These are phyloP conservation scores for Glycine latifolia DNA, from an alignment of 306 rosid species.

Conservation along the genomic window DNA sequence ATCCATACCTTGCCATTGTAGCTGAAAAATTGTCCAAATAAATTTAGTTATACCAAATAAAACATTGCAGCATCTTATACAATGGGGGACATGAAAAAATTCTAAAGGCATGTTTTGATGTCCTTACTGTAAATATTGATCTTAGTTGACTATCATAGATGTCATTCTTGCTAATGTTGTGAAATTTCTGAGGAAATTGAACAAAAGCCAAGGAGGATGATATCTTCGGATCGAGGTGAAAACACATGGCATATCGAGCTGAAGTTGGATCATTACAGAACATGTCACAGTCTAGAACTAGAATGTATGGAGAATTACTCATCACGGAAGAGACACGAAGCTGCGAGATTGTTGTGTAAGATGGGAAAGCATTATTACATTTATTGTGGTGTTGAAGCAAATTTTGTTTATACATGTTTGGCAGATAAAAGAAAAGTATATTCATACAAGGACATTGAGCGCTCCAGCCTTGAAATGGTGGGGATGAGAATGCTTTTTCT, in stretches of 20 bases:
- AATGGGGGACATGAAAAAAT: not conserved
- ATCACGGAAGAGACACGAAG: conserved; percentile 70
- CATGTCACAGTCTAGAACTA: conserved; percentile 86
- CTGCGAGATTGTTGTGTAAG: conserved; percentile 49
- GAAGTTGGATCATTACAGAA: conserved; percentile 72
- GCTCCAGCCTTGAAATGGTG: conserved; percentile 88
- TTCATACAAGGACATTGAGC: conserved; percentile 68
- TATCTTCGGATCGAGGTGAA: conserved; percentile 72
- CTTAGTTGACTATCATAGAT: conserved; percentile 70
- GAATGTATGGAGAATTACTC: conserved; percentile 72
- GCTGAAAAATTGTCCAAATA: conserved; percentile 34
- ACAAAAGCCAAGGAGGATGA: conserved; percentile 70
- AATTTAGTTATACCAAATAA: not conserved
- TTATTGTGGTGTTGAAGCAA: conserved; percentile 21
- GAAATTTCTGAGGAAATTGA: conserved; percentile 75
- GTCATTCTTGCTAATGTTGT: conserved; percentile 61
- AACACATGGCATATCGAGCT: conserved; percentile 72
- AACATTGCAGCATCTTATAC: not conserved
- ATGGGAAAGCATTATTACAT: conserved; percentile 11
- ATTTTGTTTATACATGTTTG: not conserved
- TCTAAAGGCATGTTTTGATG: not conserved
- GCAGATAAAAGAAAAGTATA: not conserved
- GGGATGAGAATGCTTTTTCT: conserved; percentile 56
- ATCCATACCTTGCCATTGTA: conserved; percentile 62
- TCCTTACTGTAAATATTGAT: conserved; percentile 47